Percentiles rank a stretch among this genome's conserved stretches.
phyloP scores from a whole-genome alignment of 768 basidiomycete species.

The Dioszegia hungarica region DNA sequence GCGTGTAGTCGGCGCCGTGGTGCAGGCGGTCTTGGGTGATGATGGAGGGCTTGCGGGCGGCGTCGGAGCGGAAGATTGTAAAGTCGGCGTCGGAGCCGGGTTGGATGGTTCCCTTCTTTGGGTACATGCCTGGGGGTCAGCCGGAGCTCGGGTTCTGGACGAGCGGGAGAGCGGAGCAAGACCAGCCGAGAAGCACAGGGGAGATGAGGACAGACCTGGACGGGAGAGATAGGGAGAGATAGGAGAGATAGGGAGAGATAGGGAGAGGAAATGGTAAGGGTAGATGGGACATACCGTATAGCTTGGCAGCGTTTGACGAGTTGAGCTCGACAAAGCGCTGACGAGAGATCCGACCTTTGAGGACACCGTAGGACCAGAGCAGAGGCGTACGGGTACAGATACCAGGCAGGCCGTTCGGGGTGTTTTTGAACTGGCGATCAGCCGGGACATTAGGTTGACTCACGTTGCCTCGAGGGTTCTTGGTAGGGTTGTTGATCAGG shows the following conservation, averaged over 20 bases:
- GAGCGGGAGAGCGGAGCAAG: too few relatives aligned
- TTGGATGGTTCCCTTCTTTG: conserved; percentile 45
- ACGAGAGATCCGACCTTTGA: conserved; percentile 41
- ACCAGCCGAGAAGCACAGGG: too few relatives aligned
- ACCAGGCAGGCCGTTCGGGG: conserved; percentile 49
- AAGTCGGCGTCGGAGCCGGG: conserved; percentile 49
- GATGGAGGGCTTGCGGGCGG: conserved; percentile 8
- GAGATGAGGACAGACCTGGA: too few relatives aligned
- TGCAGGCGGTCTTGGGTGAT: conserved; percentile 41
- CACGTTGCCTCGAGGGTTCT: conserved; percentile 40
- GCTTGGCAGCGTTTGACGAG: conserved; percentile 48
- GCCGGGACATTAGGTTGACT: too few relatives aligned
- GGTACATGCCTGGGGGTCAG: conserved; percentile 38
- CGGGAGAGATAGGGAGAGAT: too few relatives aligned
- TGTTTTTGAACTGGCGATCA: conserved; percentile 46
- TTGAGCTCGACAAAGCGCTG: conserved; percentile 49
- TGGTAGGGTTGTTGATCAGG: conserved; percentile 29
- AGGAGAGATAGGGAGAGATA: too few relatives aligned
- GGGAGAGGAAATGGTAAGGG: too few relatives aligned
- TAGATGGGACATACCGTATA: conserved; percentile 27
- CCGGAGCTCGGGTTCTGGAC: too few relatives aligned
- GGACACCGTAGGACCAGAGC: conserved; percentile 46
- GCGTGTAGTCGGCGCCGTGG: conserved; percentile 47
- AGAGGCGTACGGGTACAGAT: conserved; percentile 48
- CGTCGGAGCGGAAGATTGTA: conserved; percentile 35